Conservation (phyloP, 1,284 basidiomycete genomes). For the Paramarasmius palmivorus region DNA sequence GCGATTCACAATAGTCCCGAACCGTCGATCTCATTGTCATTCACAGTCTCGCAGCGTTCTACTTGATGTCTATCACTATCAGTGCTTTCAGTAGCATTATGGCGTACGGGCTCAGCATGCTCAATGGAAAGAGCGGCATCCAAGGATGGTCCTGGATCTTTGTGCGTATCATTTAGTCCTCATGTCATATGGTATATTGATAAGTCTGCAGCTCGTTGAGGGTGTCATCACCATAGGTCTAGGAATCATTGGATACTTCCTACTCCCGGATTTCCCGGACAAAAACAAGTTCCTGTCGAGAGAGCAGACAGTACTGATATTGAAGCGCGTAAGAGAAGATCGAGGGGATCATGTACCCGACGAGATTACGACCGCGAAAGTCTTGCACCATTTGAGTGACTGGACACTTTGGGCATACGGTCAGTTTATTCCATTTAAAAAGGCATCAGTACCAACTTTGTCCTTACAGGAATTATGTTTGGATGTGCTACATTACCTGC, state of each 20-base stretch:
- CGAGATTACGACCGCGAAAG: slow-evolving; percentile 32
- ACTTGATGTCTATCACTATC: slow-evolving; percentile 16
- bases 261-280: slow-evolving; percentile 13
- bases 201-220: slow-evolving; percentile 7
- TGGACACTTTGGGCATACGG: slow-evolving; percentile 47
- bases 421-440: slow-evolving; percentile 15
- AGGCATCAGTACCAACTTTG: neutral
- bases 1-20: neutral
- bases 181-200: neutral
- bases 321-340: slow-evolving; percentile 10
- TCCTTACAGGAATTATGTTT: slow-evolving; percentile 38
- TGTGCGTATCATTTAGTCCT: neutral
- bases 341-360: slow-evolving; percentile 30
- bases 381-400: slow-evolving; percentile 37
- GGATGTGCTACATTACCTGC: slow-evolving; percentile 40
- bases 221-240: slow-evolving; percentile 10
- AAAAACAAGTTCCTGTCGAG: slow-evolving; percentile 10
- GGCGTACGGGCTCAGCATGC: slow-evolving; percentile 13
- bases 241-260: slow-evolving; percentile 8
- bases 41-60: slow-evolving; percentile 15
- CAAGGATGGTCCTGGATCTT: slow-evolving; percentile 15
- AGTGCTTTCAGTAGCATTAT: slow-evolving; percentile 16
- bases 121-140: slow-evolving; percentile 11
- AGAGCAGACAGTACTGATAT: slow-evolving; percentile 5
- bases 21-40: neutral